Conservation (phyloP, 1,284 basidiomycete species). For the Mycosarcoma mackinlayi region DNA sequence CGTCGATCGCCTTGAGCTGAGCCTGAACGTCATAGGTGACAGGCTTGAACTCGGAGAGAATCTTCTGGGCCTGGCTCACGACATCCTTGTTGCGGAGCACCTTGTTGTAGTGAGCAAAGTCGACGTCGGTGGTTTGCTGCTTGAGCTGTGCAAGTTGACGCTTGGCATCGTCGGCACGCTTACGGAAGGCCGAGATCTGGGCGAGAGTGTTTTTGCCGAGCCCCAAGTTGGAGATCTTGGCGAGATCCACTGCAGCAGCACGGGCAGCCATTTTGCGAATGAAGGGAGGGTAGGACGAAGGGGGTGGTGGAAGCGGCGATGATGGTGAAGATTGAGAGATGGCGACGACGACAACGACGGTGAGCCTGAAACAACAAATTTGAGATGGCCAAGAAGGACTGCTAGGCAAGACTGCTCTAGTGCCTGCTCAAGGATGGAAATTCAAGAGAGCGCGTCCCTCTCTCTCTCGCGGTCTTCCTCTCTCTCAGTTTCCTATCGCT, state of each 20-base stretch:
- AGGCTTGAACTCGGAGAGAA: slow-evolving; percentile 89
- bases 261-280: slow-evolving; percentile 53
- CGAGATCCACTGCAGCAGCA: slow-evolving; percentile 59
- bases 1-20: slow-evolving; percentile 94
- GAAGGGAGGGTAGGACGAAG: slow-evolving; percentile 1
- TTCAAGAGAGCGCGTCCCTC: no score
- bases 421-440: background rate
- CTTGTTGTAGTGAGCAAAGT: slow-evolving; percentile 90
- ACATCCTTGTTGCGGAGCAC: slow-evolving; percentile 87
- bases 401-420: background rate
- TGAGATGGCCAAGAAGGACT: slow-evolving; percentile 1
- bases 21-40: slow-evolving; percentile 92
- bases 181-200: slow-evolving; percentile 92
- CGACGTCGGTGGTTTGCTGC: slow-evolving; percentile 80
- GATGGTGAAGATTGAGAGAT: slow-evolving; percentile 1
- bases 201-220: slow-evolving; percentile 67
- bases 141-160: slow-evolving; percentile 79
- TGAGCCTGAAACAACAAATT: slow-evolving; percentile 3
- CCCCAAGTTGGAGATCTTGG: slow-evolving; percentile 65
- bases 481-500: no score
- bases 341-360: slow-evolving; percentile 11
- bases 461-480: background rate
- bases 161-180: slow-evolving; percentile 89
- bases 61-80: slow-evolving; percentile 91
- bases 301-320: slow-evolving; percentile 4